Evolutionary conservation across 768 basidiomycete species (phyloP), one percentile per base, ranked within the genome.

Genomic region (Hygrocybe punicea): DNA sequence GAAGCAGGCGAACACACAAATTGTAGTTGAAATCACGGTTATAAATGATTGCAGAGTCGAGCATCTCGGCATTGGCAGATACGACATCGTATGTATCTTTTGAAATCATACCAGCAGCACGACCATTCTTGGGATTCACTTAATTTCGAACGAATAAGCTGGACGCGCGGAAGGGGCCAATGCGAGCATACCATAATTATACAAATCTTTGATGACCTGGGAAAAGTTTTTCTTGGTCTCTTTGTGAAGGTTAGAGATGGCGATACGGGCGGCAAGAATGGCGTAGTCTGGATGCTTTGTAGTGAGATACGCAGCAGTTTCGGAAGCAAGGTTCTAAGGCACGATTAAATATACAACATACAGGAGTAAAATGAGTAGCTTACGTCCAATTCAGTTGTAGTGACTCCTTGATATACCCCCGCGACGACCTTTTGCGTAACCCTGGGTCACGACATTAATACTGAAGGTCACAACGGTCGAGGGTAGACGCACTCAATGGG

Each of bases 191-290:
- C 93, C 77, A 77, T 95, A 98, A 46, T 83, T 76, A 70, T 98
- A 92, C 36, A 99, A 77, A 69, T 98, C 95, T 58, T 84, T 84
- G 67, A 99, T 81, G 61, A 99, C 96, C 58, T 86, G 82, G 1
- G 93, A 93, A 70, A 99, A 98, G 63, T 77, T 91, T 80, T 98
- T 98, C 78, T 94, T 98, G 16, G 97, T 98, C 76, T 99, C 96
- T 67, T 99, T 98, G 83, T 99, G 97, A 10, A 98, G 77, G 69
- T 98, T 99, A 49, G 96, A 98, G 65, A 99, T 93, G 55, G 97
- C 97, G 53, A 99, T 98, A 57, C 97, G 93, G 19, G 97, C 97
- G 5, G 97, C 97, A 60, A 99, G 91, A 58, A 98, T 86, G 23
- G 97, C 97, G 65, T 99, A 99, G 70, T 99, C 97, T 7, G 96